Evolutionary conservation across 441 rosid species (phyloP), one percentile per base, ranked within the genome.

Genomic region (Jatropha podagrica): DNA sequence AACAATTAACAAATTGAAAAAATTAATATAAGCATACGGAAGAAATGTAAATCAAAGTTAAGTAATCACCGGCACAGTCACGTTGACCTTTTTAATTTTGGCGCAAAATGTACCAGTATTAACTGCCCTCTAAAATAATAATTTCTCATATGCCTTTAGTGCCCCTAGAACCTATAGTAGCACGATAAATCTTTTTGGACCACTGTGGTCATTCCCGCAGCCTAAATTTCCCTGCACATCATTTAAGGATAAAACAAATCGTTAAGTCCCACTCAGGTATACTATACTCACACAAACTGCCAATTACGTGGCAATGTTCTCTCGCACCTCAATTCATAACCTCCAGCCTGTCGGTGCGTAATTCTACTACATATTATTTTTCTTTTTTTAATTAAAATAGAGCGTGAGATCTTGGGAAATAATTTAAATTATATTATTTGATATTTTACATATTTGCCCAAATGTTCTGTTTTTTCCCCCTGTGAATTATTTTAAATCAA

Each of bases 101-200:
- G 65, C 77, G 77, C 82, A 61, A 76, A 80, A 37, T 67, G 15
- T 49, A 73, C 82, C 79, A 51, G 77, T 46, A 72, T 62, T 72
- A 76, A 76, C 82, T 72, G 48, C 52, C 76, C 2, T 8, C 59
- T 23, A 15, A 4, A 0, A 2, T 1, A 18, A 10, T 1, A 58
- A 7, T 20, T 11, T 32, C 8, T 2, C 32, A 8, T 4, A 9
- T 40, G 38, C 14, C 27, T 59, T 23, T 4, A n/a, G 15, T 17
- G 61, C 15, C 26, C 48, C 6, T 0, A 13, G 52, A 48, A 17
- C 32, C 2, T 51, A 32, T 32, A 32, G 32, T 32, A 32, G 32
- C 23, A 23, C 23, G 0, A 23, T 32, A 32, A 51, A 51, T 13
- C 17, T 2, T 51, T 51, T 13, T n/a, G 40, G 74, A 58, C 14